phyloP scores from a whole-genome alignment of 495 filamentous ascomycete species.

The Talaromyces liani region DNA sequence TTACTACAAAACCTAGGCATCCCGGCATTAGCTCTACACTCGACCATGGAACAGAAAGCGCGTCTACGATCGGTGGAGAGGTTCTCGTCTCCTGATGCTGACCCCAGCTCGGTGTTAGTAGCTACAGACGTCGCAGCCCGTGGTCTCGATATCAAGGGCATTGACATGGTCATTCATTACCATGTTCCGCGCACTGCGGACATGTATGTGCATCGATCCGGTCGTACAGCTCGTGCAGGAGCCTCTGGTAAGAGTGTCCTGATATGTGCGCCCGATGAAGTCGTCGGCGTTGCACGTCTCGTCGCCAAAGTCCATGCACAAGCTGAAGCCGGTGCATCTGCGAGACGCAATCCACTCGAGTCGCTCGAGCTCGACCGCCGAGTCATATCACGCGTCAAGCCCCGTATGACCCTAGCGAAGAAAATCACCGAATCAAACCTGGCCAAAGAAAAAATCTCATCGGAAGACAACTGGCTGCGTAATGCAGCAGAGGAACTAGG shows the following conservation, averaged over 20 bases:
- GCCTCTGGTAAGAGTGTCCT: conserved; percentile 72
- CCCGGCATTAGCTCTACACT: conserved; percentile 73
- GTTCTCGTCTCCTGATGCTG: conserved; percentile 59
- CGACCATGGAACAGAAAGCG: conserved; percentile 94
- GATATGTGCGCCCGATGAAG: conserved; percentile 87
- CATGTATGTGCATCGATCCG: conserved; percentile 91
- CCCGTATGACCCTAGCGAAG: conserved; percentile 68
- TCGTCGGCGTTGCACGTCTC: conserved; percentile 71
- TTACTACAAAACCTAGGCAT: conserved; percentile 78
- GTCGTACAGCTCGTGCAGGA: conserved; percentile 82
- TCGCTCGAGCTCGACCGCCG: conserved; percentile 79
- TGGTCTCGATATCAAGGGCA: conserved; percentile 85
- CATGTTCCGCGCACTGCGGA: conserved; percentile 90
- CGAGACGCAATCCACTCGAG: conserved; percentile 56
- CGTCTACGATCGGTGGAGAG: conserved; percentile 86
- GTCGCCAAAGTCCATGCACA: conserved; percentile 76
- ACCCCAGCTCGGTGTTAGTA: conserved; percentile 64
- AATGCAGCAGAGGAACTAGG: conserved; percentile 87
- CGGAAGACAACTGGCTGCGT: conserved; percentile 78
- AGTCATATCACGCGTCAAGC: conserved; percentile 65
- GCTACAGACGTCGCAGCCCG: conserved; percentile 97
- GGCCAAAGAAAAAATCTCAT: conserved; percentile 77
- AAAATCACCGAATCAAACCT: conserved; percentile 72
- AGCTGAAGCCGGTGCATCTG: conserved; percentile 27
- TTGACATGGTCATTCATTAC: conserved; percentile 87